phyloP scores from a whole-genome alignment of 306 rosid genomes.

The Cicer judaicum region DNA sequence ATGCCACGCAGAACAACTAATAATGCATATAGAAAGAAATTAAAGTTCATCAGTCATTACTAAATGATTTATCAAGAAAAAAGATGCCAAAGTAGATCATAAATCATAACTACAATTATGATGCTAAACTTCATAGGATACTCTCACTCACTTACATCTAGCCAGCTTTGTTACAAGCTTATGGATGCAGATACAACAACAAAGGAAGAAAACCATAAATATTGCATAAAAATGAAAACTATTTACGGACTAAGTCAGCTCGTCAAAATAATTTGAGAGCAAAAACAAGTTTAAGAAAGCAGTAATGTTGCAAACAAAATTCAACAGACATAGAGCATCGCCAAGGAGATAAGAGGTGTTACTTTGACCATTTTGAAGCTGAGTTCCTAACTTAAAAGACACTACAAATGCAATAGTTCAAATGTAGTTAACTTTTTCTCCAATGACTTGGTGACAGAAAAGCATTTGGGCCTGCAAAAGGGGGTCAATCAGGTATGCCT shows the following conservation, averaged over 20 bases:
- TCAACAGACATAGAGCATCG: constrained; percentile 2
- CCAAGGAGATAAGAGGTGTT: constrained; percentile 5
- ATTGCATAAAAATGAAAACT: background rate
- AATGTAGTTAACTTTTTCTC: constrained; percentile 9
- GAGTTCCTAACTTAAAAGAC: constrained; percentile 15
- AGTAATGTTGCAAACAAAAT: constrained; percentile 2
- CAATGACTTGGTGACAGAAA: constrained; percentile 14
- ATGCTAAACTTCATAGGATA: background rate
- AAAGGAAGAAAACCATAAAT: background rate
- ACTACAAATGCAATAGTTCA: constrained; percentile 26
- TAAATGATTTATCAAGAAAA: constrained; percentile 13
- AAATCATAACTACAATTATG: constrained; percentile 20
- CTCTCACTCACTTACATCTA: background rate
- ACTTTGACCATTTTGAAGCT: constrained; percentile 6
- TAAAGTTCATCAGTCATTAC: background rate
- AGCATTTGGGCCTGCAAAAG: constrained; percentile 9
- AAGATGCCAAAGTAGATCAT: constrained; percentile 8
- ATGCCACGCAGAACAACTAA: constrained; percentile 4
- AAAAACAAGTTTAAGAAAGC: constrained; percentile 19
- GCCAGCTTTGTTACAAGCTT: background rate
- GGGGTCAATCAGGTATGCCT: constrained; percentile 3
- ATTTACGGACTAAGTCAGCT: background rate
- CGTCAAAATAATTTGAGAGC: constrained; percentile 1
- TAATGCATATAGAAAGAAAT: constrained; percentile 19
- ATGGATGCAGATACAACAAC: background rate